These are phyloP conservation scores for Phytophthora quininea DNA, from an alignment of 352 stramenopile species.

Conservation along the genomic window DNA sequence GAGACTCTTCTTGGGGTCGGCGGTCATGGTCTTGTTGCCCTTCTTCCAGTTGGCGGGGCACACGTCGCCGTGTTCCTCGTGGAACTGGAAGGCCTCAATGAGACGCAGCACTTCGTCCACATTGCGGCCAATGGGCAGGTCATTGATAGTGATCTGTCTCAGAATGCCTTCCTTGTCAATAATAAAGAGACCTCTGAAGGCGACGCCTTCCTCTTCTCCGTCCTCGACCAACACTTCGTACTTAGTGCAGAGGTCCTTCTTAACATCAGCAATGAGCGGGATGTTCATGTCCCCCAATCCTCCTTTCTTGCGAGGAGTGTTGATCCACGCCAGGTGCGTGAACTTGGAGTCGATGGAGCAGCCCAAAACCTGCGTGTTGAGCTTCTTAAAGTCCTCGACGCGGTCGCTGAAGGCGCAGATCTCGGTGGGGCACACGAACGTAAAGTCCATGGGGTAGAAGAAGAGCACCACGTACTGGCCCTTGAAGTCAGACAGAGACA, in stretches of 20 bases:
- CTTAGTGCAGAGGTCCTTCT: constrained; percentile 80
- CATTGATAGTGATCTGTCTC: constrained; percentile 89
- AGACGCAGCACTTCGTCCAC: constrained; percentile 92
- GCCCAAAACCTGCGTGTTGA: constrained; percentile 78
- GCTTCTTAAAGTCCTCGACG: constrained; percentile 77
- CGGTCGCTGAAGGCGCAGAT: constrained; percentile 91
- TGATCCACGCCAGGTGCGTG: constrained; percentile 90
- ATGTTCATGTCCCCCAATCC: constrained; percentile 92
- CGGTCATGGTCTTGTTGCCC: constrained; percentile 86
- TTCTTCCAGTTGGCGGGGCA: constrained; percentile 59
- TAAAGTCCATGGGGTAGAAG: constrained; percentile 94
- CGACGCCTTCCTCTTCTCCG: constrained; percentile 67
- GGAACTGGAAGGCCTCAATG: constrained; percentile 93
- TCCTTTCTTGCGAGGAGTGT: constrained; percentile 88
- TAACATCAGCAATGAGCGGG: constrained; percentile 89
- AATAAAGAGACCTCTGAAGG: constrained; percentile 91
- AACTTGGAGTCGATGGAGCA: constrained; percentile 90
- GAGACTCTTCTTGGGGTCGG: constrained; percentile 74
- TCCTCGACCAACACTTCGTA: constrained; percentile 88
- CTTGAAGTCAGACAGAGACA: constrained; percentile 87
- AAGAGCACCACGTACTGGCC: constrained; percentile 93
- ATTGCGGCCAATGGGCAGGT: constrained; percentile 87
- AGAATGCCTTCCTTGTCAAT: constrained; percentile 88
- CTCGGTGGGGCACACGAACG: constrained; percentile 92
- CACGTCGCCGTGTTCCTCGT: constrained; percentile 91